These are phyloP conservation scores for Cantharellus cinnabarinus DNA, from an alignment of 768 basidiomycete species.

Conservation along the genomic window DNA sequence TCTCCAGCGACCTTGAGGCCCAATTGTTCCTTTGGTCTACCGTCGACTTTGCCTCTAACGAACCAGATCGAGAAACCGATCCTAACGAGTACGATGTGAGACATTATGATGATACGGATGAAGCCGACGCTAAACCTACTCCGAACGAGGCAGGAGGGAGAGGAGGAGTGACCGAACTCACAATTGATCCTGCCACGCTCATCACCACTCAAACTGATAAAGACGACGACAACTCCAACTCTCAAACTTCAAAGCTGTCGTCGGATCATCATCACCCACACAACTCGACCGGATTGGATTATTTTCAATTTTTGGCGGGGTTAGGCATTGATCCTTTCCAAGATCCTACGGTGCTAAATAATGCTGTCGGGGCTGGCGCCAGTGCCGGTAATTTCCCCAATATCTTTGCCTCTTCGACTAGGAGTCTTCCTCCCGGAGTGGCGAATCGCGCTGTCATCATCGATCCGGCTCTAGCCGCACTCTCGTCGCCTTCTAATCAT, in stretches of 20 bases:
- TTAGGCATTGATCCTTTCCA: slow-evolving; percentile 27
- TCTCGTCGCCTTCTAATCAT: slow-evolving; percentile 7
- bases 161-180: too few species aligned
- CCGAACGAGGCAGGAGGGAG: too few species aligned
- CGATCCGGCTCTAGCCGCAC: slow-evolving; percentile 8
- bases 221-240: too few species aligned
- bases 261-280: not conserved
- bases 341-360: slow-evolving; percentile 16
- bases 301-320: slow-evolving; percentile 18
- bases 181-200: too few species aligned
- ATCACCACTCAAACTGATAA: too few species aligned
- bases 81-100: too few species aligned
- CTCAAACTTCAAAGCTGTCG: too few species aligned
- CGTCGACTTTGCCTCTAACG: slow-evolving; percentile 59
- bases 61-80: slow-evolving; percentile 16
- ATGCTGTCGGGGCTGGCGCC: slow-evolving; percentile 11
- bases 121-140: too few species aligned
- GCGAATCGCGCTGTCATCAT: too few species aligned
- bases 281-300: slow-evolving; percentile 20
- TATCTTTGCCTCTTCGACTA: slow-evolving; percentile 38
- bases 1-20: slow-evolving; percentile 45
- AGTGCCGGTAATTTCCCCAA: slow-evolving; percentile 19
- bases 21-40: slow-evolving; percentile 75
- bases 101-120: too few species aligned
- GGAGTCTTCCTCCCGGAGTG: not conserved